phyloP scores from a whole-genome alignment of 2,329 filamentous ascomycete genomes.

The Coniella vitis region DNA sequence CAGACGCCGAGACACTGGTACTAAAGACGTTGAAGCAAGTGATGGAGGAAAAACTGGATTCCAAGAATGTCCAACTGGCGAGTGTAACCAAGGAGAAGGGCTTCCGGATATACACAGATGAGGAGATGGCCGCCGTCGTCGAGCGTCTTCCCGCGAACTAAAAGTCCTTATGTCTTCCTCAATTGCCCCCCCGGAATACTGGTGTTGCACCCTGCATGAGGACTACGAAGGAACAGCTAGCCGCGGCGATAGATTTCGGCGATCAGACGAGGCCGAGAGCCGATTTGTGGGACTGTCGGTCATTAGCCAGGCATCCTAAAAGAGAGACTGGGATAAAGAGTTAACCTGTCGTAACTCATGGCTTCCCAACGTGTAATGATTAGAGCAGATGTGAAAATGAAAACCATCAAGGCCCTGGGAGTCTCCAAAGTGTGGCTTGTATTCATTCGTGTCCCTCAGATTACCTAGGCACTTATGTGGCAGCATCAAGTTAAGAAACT shows the following conservation, averaged over 20 bases:
- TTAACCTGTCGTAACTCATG: not conserved
- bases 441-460: not conserved
- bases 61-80: constrained; percentile 97
- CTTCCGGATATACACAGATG: constrained; percentile 97
- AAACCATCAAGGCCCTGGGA: constrained; percentile 1
- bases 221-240: too few species aligned
- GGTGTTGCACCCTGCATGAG: too few species aligned
- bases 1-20: constrained; percentile 89
- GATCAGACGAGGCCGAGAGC: too few species aligned
- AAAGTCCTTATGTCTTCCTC: not conserved
- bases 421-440: constrained; percentile 3
- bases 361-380: not conserved
- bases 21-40: constrained; percentile 99
- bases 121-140: constrained; percentile 92
- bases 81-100: constrained; percentile 97
- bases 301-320: too few species aligned
- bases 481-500: too few species aligned
- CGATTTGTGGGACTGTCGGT: too few species aligned
- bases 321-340: not conserved
- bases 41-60: constrained; percentile 99
- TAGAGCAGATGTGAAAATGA: constrained; percentile 13
- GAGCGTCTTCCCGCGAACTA: constrained; percentile 69
- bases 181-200: too few species aligned
- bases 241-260: too few species aligned
- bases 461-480: too few species aligned